Evolutionary conservation across 2,329 filamentous ascomycete species (phyloP), one percentile per base, ranked within the genome.

Genomic region (Beauveria sp.): DNA sequence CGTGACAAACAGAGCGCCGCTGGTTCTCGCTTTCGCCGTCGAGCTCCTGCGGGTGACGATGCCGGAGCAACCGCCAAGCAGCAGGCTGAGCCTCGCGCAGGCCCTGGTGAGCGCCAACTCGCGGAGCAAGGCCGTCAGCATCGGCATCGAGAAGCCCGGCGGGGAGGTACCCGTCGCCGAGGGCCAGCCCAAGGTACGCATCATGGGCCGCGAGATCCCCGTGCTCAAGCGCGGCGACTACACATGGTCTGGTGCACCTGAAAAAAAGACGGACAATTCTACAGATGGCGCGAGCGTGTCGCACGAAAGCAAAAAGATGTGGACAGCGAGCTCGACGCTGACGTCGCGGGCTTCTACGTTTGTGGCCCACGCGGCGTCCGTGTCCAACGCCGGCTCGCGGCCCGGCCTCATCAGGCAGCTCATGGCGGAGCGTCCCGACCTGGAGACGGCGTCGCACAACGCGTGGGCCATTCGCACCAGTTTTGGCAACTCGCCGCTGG

Each of bases 21-120:
- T 96, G 1, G 86, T 96, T 1, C 80, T 96, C 5, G 91, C 91
- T 0, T 96, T 96, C 73, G 86, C 88, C 1, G 83, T 91, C 16
- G 83, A 86, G 63, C 71, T 93, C 54, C 72, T 96, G 52, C 87
- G 89, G 51, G 87, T 88, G 70, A 96, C 90, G 0, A 93, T 93
- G 88, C 89, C 91, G 0, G 87, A 90, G 66, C 92, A 96, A 71
- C 91, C 91, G 3, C 79, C 88, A 3, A 95, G 90, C n/a, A 93
- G 90, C 70, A 81, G 90, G 52, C 76, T 96, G 22, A 96, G 91
- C 70, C 77, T 96, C 22, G 90, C 88, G 0, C 91, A 96, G 73
- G 91, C 90, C 0, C 87, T 95, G 1, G 89, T 96, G 18, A 93
- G 90, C 70, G 86, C 86, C 31, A 95, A 93, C 70, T 91, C 89